A percentile compares a stretch with the other conserved stretches of the same genome.
phyloP scores from a whole-genome alignment of 352 stramenopile genomes.

The Pythium rishiriense region DNA sequence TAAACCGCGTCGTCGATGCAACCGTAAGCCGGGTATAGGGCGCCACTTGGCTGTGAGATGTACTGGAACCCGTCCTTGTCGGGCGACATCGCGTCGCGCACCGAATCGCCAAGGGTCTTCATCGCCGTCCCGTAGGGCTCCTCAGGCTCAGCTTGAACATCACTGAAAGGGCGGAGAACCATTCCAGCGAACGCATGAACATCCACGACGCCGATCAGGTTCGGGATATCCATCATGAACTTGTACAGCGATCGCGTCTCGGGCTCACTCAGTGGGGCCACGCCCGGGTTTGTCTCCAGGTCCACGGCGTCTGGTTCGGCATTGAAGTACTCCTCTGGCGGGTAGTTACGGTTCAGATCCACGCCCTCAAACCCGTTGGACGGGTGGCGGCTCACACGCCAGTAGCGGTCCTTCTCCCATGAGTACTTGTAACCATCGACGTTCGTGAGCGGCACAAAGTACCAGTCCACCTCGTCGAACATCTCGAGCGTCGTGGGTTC shows the following conservation, averaged over 20 bases:
- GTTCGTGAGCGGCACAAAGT: slow-evolving; percentile 81
- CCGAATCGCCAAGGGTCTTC: slow-evolving; percentile 41
- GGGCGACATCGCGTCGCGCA: slow-evolving; percentile 50
- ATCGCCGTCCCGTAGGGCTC: slow-evolving; percentile 60
- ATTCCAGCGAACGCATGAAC: slow-evolving; percentile 62
- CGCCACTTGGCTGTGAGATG: slow-evolving; percentile 47
- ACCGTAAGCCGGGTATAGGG: slow-evolving; percentile 67
- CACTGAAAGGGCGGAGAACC: slow-evolving; percentile 70
- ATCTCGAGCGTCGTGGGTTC: slow-evolving; percentile 10
- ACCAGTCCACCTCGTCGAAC: slow-evolving; percentile 62
- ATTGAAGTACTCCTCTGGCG: slow-evolving; percentile 60
- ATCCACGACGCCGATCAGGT: slow-evolving; percentile 55
- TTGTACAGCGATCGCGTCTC: slow-evolving; percentile 46
- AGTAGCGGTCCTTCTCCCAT: slow-evolving; percentile 61
- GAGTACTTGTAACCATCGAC: slow-evolving; percentile 80
- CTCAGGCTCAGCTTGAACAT: slow-evolving; percentile 32
- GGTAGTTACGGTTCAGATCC: slow-evolving; percentile 78
- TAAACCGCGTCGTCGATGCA: slow-evolving; percentile 72
- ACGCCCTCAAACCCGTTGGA: slow-evolving; percentile 48
- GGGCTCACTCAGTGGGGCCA: slow-evolving; percentile 58
- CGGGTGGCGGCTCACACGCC: slow-evolving; percentile 57
- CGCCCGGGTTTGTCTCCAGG: slow-evolving; percentile 59
- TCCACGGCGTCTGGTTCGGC: slow-evolving; percentile 37
- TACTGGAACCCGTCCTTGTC: slow-evolving; percentile 40
- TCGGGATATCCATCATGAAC: slow-evolving; percentile 52